Evolutionary conservation across 225 moss, liverwort and hornwort genomes (phyloP), one percentile per base, ranked within the genome.

Genomic region (Marchantia polymorpha): DNA sequence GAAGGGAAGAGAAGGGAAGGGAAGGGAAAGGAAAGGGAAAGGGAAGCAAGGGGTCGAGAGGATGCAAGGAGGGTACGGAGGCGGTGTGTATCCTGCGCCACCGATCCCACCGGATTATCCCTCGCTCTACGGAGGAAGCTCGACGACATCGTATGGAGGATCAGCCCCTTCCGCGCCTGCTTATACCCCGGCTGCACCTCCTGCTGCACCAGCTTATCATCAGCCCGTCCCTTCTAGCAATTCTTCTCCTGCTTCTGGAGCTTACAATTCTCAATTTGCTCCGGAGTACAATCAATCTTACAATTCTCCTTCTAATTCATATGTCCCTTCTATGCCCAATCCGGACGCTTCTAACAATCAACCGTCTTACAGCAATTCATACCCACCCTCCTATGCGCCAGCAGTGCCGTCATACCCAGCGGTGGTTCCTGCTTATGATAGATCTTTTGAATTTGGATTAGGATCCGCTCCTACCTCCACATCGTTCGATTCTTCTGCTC

Each of bases 351-450:
- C 86, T 76, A 56, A 81, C 23, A 85, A 79, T 86, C 85, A 88
- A 51, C 83, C 85, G 51, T 85, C 89, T 13, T 67, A 73, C 31
- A 71, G 58, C 72, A 77, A 69, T 72, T 79, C 89, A 0, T 91
- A 89, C 39, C 78, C 87, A 20, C 47, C 87, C 31, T 84, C 89
- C 5, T 91, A 93, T 51, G 89, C 80, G 0, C 90, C 92, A 20
- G 83, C 83, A 0, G 86, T 72, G 55, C 83, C 94, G 8, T 87
- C 93, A 15, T 93, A 90, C 79, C 86, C 84, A 29, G 78, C 90
- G 12, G 83, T 77, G 69, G 93, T 85, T 61, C 88, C 92, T 56
- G 69, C 90, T 39, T 90, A 88, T 50, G 95, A 95, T 31, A 79
- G 82, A 82, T 83, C 88, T 48, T 81, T 76, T 52, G 91, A 89